Evolutionary conservation across 23 red algal species (phyloP), one percentile per base, ranked within the genome.

Genomic region (Gracilaria vermiculophylla): DNA sequence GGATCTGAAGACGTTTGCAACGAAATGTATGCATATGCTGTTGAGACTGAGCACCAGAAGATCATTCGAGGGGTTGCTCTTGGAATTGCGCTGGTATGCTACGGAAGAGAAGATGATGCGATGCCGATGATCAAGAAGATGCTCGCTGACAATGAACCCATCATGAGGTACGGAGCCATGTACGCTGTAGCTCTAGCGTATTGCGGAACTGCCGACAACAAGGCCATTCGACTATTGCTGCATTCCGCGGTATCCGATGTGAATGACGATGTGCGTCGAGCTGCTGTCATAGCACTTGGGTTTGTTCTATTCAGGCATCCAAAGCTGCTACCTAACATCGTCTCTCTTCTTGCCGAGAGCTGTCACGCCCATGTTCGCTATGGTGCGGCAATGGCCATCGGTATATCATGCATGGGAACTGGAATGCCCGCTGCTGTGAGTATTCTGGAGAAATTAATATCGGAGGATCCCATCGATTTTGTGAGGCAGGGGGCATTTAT

Each of bases 401-500:
- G 92, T 48, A 99, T 99, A 65, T 89, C 82, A 21, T 95, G 97
- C 57, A 94, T 91, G 29, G 90, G 92, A 43, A 95, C 97, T 74
- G 97, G 97, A 2, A 84, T 92, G 72, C 77, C 82, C 10, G 87
- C 85, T 19, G 97, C 97, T 0, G 89, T 87, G 14, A 74, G 85
- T 31, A 95, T 99, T n/a, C 65, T 99, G 31, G 92, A 99, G 43
- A 82, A 88, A 27, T 80, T 99, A 35, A 79, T 60, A 13, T 77
- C 82, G 13, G 76, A 49, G 8, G 97, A 99, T 55, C 60, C 97
- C 19, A 84, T 79, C 37, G 97, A 95, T 88, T 99, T 99, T 92
- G 97, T 99, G 24, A 71, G 97, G 25, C 97, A 99, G 57, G 97
- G 93, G 32, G 97, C 97, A 16, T 81, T 99, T 50, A 95, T 99